Evolutionary conservation across 2,329 filamentous ascomycete genomes (phyloP), one percentile per base, ranked within the genome.

Genomic region (Xenoacremonium recifei): DNA sequence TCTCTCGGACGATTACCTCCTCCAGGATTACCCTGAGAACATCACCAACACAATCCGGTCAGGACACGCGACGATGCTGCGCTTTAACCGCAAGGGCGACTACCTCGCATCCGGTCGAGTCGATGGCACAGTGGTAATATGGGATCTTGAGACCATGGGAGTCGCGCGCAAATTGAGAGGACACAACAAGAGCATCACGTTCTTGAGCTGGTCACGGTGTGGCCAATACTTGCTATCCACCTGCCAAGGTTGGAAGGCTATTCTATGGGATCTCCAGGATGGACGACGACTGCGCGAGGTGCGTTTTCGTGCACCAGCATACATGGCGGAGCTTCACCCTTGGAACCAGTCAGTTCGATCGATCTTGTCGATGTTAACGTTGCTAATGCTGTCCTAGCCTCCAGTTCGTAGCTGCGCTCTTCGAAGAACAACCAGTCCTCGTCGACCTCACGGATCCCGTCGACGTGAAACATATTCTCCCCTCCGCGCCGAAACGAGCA

Each of bases 71-170:
- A 81, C 79, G 53, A 82, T 78, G 59, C 69, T 84, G 48, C 89
- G 92, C 52, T 99, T 99, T 77, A 96, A 92, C 61, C 88, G 90
- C 61, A 88, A 85, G 61, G 93, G 93, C 66, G 92, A 99, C 68
- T 91, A 93, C 57, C 83, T 99, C 50, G 93, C 93, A 33, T 95
- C 91, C 21, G 93, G 93, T 50, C 85, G 93, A 61, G 88, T 90
- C 48, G 93, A 99, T 69, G 93, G 93, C 53, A 93, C 89, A 5
- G 87, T 99, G 30, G 89, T 95, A 41, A 87, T 99, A 35, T 99
- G 95, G 77, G 93, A 99, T 62, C 82, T 97, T 37, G 95, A 99
- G 68, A 99, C 95, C 9, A 95, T 95, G 76, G 92, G 93, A 27
- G 89, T 97, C 4, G 93, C 93, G 44, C 85, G 90, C 61, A 99